Base-by-base conservation (phyloP, 2,329 filamentous ascomycete genomes). In the Fusarium subglutinans region DNA sequence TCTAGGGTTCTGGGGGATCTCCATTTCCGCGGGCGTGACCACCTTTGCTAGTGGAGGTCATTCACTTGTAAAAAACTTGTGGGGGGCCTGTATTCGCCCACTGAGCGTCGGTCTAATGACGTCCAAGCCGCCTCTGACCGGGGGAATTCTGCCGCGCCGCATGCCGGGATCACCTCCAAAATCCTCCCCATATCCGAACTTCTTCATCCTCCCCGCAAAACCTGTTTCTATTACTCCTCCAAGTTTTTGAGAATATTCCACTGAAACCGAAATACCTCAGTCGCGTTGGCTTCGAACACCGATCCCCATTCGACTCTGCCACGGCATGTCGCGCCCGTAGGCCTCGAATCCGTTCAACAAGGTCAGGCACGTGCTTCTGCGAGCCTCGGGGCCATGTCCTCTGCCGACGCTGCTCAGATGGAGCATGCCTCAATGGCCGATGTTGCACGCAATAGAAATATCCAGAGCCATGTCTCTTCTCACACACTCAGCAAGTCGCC, bases 351-450 rank as follows among this genome's bases (percentile, higher is more conserved):
- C 65, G 45, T 59, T 37, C 63, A 64, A 47, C 66, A 71, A 74
- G 66, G 56, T 62, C 77, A 73, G 77, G 77, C 74, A 72, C 74
- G 76, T 73, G 70, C 75, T 73, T 72, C 57, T 62, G 66, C 38
- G 59, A 66, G 45, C 69, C 65, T 57, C 41, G 65, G 45, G 66
- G 86, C 85, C 83, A 90, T 90, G 87, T 85, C 89, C 83, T 84
- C 86, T 80, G 84, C 86, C 77, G 85, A 88, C 83, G 83, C 85
- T 81, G 84, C 86, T 78, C 82, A 87, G 78, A 81, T 86, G 80
- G 87, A 87, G 81, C 84, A 92, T 90, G 88, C 85, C 82, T 84
- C 89, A 79, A 86, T 89, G 86, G 84, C 90, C 81, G 87, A 87
- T 76, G 82, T 85, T 78, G 82, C 85, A 79, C 82, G 78, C 73